Conservation (phyloP, 352 stramenopile genomes). For the Phytophthora boehmeriae region DNA sequence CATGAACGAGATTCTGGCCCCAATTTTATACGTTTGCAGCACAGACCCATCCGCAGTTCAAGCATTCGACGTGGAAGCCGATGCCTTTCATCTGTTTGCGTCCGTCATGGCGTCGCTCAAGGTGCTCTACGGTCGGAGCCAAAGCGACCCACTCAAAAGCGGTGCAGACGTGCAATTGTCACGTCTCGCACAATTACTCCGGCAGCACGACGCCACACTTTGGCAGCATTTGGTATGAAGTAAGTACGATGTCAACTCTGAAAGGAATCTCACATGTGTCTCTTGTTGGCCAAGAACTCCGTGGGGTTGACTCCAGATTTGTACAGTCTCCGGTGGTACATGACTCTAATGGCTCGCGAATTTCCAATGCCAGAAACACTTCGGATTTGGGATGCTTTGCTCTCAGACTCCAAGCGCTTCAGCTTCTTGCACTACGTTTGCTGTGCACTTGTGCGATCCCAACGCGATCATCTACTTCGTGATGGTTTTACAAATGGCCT, state of each 20-base stretch:
- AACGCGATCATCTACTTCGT: constrained; percentile 41
- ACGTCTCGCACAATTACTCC: constrained; percentile 49
- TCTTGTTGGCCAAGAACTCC: constrained; percentile 48
- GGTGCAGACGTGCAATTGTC: constrained; percentile 67
- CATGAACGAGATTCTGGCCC: constrained; percentile 95
- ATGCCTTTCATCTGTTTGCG: constrained; percentile 60
- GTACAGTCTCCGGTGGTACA: constrained; percentile 81
- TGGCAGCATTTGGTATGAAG: constrained; percentile 70
- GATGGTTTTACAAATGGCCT: constrained; percentile 50
- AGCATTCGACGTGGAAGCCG: constrained; percentile 48
- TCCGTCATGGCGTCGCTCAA: constrained; percentile 56
- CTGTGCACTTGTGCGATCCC: constrained; percentile 57
- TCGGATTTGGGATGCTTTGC: constrained; percentile 65
- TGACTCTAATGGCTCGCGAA: constrained; percentile 63
- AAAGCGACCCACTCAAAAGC: constrained; percentile 49
- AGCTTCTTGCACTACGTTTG: constrained; percentile 75
- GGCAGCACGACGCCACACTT: constrained; percentile 63
- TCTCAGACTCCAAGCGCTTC: constrained; percentile 66
- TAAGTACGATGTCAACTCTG: neutral
- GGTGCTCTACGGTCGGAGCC: constrained; percentile 49
- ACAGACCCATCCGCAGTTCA: constrained; percentile 44
- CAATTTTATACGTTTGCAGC: constrained; percentile 81
- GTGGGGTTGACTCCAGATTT: constrained; percentile 62
- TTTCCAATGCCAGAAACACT: constrained; percentile 65
- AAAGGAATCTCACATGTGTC: no score